A percentile compares a stretch with the other conserved stretches of the same genome.
Conservation (phyloP, 306 rosid genomes). For the Cucurbita argyrosperma region DNA sequence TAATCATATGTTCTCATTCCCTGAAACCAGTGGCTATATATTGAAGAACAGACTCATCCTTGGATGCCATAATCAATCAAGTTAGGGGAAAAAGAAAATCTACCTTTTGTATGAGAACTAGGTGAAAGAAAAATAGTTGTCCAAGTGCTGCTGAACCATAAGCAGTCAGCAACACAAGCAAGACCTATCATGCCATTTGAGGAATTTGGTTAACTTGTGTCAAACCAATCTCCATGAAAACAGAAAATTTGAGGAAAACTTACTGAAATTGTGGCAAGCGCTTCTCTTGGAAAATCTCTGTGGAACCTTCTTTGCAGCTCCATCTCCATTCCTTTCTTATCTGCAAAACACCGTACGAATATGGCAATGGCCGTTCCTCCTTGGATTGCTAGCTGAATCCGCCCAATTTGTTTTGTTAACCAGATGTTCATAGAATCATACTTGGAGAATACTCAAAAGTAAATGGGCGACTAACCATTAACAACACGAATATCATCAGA, state of each 20-base stretch:
- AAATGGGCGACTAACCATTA: slow-evolving; percentile 42
- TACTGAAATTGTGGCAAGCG: slow-evolving; percentile 68
- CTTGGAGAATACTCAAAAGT: not conserved
- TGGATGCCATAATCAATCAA: not conserved
- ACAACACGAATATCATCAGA: slow-evolving; percentile 56
- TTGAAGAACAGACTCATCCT: not conserved
- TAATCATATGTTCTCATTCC: slow-evolving; percentile 95
- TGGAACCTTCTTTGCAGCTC: slow-evolving; percentile 49
- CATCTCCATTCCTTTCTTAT: slow-evolving; percentile 52
- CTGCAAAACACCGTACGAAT: slow-evolving; percentile 69
- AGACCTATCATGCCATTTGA: slow-evolving; percentile 27
- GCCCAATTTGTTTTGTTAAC: not conserved
- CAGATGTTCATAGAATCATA: not conserved
- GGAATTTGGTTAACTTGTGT: not conserved
- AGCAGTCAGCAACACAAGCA: slow-evolving; percentile 51
- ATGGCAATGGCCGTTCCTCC: slow-evolving; percentile 74
- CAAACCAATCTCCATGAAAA: not conserved
- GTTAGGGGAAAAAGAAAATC: not conserved
- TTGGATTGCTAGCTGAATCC: slow-evolving; percentile 55
- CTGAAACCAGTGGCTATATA: slow-evolving; percentile 19
- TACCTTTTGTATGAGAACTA: slow-evolving; percentile 86
- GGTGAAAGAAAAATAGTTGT: slow-evolving; percentile 87
- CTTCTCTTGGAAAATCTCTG: slow-evolving; percentile 57
- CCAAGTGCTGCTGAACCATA: slow-evolving; percentile 89
- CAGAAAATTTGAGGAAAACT: not conserved